Percentiles rank a stretch among this genome's conserved stretches.
These are phyloP conservation scores for Macrophomina pseudophaseolina DNA, from an alignment of 2,329 filamentous ascomycete genomes.

Conservation along the genomic window DNA sequence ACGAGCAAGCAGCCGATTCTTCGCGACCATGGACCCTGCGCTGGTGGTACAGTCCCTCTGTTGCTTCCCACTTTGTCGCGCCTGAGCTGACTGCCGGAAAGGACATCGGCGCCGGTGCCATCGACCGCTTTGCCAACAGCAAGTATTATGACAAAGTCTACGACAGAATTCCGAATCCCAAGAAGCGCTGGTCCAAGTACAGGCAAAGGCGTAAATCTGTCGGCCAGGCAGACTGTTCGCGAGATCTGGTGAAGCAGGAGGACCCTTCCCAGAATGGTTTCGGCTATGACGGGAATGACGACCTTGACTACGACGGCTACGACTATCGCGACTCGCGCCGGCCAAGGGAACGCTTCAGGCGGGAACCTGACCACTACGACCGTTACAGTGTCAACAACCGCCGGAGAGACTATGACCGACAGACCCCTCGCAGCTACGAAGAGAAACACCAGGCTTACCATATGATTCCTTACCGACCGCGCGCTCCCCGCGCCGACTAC, in stretches of 20 bases:
- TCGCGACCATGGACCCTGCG: slow-evolving; percentile 9
- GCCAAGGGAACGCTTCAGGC: not conserved
- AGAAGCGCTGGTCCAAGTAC: slow-evolving; percentile 9
- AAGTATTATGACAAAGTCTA: slow-evolving; percentile 24
- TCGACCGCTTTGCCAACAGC: slow-evolving; percentile 23
- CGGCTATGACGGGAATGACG: slow-evolving; percentile 15
- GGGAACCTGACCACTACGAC: slow-evolving; percentile 6
- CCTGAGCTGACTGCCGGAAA: not conserved
- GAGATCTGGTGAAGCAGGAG: not conserved
- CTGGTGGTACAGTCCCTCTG: not conserved
- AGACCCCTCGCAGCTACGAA: not conserved
- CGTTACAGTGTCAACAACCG: slow-evolving; percentile 3
- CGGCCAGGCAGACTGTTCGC: slow-evolving; percentile 13
- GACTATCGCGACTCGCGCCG: slow-evolving; percentile 7
- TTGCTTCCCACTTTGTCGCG: not conserved
- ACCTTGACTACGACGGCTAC: not conserved
- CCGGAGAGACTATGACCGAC: not conserved
- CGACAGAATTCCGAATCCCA: slow-evolving; percentile 20
- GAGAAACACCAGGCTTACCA: not conserved
- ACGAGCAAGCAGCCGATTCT: not conserved
- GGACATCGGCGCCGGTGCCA: slow-evolving; percentile 25
- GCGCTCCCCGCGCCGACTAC: slow-evolving; percentile 4
- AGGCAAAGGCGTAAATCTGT: slow-evolving; percentile 23
- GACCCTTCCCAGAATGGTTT: not conserved
- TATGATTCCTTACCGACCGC: slow-evolving; percentile 2